Conservation (phyloP, 1,284 basidiomycete genomes). For the Sanghuangporus weigelae region DNA sequence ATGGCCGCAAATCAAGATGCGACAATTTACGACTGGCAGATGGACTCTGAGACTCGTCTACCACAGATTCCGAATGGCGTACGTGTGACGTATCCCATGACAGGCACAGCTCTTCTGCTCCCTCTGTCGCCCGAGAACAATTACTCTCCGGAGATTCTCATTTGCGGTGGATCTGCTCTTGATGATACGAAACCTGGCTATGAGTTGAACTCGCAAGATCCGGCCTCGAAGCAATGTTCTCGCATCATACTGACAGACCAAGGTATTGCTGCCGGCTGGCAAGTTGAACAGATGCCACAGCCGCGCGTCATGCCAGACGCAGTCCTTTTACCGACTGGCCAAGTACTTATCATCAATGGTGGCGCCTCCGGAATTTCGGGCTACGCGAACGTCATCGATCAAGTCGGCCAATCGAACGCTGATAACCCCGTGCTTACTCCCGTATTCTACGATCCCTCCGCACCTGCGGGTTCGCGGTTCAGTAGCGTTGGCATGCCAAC, state of each 20-base stretch:
- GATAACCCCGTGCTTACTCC: slow-evolving; percentile 72
- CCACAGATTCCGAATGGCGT: slow-evolving; percentile 75
- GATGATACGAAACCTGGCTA: slow-evolving; percentile 57
- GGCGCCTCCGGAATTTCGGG: slow-evolving; percentile 74
- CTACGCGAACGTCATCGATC: slow-evolving; percentile 73
- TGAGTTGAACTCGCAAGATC: slow-evolving; percentile 62
- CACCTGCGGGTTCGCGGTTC: slow-evolving; percentile 58
- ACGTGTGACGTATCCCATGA: slow-evolving; percentile 79
- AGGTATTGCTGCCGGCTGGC: slow-evolving; percentile 70
- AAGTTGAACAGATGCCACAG: slow-evolving; percentile 68
- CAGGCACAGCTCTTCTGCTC: slow-evolving; percentile 66
- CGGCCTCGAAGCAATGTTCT: slow-evolving; percentile 68
- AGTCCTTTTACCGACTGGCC: slow-evolving; percentile 77
- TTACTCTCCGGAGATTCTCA: slow-evolving; percentile 65
- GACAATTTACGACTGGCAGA: slow-evolving; percentile 74
- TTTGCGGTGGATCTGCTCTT: slow-evolving; percentile 74
- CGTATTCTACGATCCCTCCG: slow-evolving; percentile 69
- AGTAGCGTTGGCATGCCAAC: slow-evolving; percentile 54
- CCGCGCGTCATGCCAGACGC: slow-evolving; percentile 75
- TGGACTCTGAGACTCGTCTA: slow-evolving; percentile 57
- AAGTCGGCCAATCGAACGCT: slow-evolving; percentile 73
- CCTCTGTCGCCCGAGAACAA: slow-evolving; percentile 59
- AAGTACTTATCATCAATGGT: slow-evolving; percentile 74
- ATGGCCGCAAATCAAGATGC: slow-evolving; percentile 76
- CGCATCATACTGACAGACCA: slow-evolving; percentile 59